Conservation (phyloP, 2,329 filamentous ascomycete species). For the Pseudomassariella vexata region DNA sequence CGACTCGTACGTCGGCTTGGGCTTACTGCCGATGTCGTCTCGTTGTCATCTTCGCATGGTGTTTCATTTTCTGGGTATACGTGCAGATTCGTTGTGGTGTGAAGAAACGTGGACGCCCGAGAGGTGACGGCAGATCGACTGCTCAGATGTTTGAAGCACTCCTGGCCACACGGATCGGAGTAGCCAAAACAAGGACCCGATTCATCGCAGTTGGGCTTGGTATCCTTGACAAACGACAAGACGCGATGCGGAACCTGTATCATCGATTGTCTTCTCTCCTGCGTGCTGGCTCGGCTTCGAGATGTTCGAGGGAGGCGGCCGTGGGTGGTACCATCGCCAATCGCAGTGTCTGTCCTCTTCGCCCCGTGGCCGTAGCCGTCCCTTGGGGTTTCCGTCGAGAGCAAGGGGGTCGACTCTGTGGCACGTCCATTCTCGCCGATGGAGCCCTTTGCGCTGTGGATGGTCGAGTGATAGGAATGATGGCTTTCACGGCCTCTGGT, state of each 20-base stretch:
- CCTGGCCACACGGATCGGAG: conserved; percentile 59
- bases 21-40: conserved; percentile 12
- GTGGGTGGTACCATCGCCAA: conserved; percentile 13
- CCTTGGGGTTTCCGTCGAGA: conserved; percentile 21
- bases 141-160: conserved; percentile 56
- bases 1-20: conserved; percentile 20
- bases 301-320: conserved; percentile 4
- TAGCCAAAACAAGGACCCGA: conserved; percentile 58
- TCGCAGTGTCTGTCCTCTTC: conserved; percentile 21
- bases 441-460: conserved; percentile 8
- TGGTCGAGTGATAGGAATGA: conserved; percentile 9
- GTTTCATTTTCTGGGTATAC: no score
- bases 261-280: conserved; percentile 48
- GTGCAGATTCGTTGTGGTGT: conserved; percentile 38
- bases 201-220: conserved; percentile 57
- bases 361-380: conserved; percentile 20
- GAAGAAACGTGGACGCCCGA: conserved; percentile 30
- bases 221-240: conserved; percentile 61
- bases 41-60: conserved; percentile 14
- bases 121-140: conserved; percentile 28
- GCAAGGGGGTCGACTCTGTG: conserved; percentile 44
- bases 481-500: conserved; percentile 15
- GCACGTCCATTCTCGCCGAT: conserved; percentile 13
- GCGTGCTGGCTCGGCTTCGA: conserved; percentile 21
- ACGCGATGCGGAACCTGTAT: conserved; percentile 49